Evolutionary conservation across 768 basidiomycete species (phyloP).

Genomic region (Rickenella mellea): DNA sequence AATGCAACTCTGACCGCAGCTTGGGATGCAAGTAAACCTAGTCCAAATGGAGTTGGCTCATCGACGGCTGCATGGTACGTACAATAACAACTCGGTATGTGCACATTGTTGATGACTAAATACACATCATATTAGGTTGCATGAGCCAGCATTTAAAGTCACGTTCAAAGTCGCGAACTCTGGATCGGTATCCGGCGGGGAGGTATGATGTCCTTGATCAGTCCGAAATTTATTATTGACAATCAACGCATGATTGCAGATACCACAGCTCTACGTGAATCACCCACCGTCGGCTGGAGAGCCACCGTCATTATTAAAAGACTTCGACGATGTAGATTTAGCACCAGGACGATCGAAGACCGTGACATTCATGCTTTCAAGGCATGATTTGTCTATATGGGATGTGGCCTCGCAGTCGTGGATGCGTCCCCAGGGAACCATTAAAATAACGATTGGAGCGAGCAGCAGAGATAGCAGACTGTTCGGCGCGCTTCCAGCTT

Average conservation of each 20-base stretch:
- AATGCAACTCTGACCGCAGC: conserved; percentile 27
- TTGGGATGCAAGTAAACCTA: conserved; percentile 54
- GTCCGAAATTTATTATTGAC: not conserved
- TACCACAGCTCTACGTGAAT: conserved; percentile 69
- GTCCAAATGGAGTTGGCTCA: conserved; percentile 45
- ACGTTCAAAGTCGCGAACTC: conserved; percentile 60
- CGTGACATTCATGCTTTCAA: conserved; percentile 50
- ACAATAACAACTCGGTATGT: not conserved
- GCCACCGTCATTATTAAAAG: conserved; percentile 62
- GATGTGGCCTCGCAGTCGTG: conserved; percentile 67
- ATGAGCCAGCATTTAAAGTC: conserved; percentile 53
- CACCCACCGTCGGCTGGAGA: conserved; percentile 54
- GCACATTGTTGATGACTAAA: not conserved
- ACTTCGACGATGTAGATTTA: conserved; percentile 54
- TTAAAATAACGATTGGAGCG: conserved; percentile 54
- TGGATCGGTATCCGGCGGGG: conserved; percentile 52
- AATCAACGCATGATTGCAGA: conserved; percentile 25
- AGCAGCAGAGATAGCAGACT: conserved; percentile 59
- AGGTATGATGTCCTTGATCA: conserved; percentile 33
- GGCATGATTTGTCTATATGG: conserved; percentile 71
- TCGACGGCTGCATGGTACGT: conserved; percentile 53
- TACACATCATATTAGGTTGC: conserved; percentile 35
- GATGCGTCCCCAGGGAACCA: conserved; percentile 55
- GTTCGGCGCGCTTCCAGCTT: conserved; percentile 26
- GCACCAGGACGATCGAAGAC: conserved; percentile 33